A percentile compares a stretch with the other conserved stretches of the same genome.
These are phyloP conservation scores for Penicillium freii DNA, from an alignment of 2,329 filamentous ascomycete genomes.

Conservation along the genomic window DNA sequence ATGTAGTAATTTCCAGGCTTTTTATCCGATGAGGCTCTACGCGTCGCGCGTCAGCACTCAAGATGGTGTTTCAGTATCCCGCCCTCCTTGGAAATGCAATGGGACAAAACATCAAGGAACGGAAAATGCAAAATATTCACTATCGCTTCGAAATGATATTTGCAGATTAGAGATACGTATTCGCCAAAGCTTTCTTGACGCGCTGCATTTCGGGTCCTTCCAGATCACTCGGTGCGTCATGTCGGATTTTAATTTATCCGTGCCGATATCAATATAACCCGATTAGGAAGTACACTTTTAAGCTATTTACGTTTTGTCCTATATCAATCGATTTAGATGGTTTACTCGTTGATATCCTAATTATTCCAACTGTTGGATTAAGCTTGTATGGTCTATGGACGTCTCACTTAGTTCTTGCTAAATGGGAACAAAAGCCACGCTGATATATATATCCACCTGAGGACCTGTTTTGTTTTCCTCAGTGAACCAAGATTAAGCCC, in stretches of 20 bases:
- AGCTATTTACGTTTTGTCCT: background rate
- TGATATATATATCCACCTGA: background rate
- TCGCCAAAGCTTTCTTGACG: background rate
- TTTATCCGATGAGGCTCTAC: background rate
- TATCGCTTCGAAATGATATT: background rate
- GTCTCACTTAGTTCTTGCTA: background rate
- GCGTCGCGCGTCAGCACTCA: constrained; percentile 7
- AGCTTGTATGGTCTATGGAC: fast-evolving
- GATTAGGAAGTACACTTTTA: background rate
- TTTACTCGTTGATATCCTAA: background rate
- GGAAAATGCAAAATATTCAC: background rate
- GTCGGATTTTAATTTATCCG: constrained; percentile 7
- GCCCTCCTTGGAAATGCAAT: background rate
- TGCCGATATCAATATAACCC: constrained; percentile 8
- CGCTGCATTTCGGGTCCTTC: background rate
- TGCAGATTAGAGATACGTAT: background rate
- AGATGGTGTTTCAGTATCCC: background rate
- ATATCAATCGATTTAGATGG: background rate
- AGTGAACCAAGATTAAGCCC: background rate
- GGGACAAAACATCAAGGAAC: background rate
- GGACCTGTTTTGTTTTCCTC: background rate
- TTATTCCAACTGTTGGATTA: fast-evolving
- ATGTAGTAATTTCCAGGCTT: background rate
- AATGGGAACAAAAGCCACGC: background rate
- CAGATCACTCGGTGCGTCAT: constrained; percentile 8